A percentile compares a stretch with the other conserved stretches of the same genome.
Evolutionary conservation across 257 asterid genomes (phyloP).

Genomic region (Solanum tarapatanum): DNA sequence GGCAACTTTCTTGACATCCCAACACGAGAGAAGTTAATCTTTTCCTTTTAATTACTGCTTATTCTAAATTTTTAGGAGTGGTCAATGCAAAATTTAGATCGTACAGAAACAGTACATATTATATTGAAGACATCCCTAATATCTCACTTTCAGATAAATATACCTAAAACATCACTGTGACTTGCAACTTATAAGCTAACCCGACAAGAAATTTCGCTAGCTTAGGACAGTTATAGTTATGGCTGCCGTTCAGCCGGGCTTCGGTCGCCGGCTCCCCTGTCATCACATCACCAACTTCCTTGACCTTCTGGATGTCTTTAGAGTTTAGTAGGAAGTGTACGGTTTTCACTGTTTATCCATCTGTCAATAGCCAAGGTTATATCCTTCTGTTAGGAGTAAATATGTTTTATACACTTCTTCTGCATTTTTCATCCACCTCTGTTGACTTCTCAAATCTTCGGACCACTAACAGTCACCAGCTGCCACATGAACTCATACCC

Average conservation of each 20-base stretch:
- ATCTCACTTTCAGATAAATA: not conserved
- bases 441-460: not conserved
- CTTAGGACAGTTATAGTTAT: no score
- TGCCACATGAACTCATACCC: not conserved
- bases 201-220: no score
- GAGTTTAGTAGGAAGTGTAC: not conserved
- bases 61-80: not conserved
- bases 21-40: not conserved
- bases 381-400: not conserved
- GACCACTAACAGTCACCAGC: not conserved
- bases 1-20: not conserved
- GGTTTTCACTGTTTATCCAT: not conserved
- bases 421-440: not conserved
- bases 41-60: not conserved
- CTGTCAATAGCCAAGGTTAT: not conserved
- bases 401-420: not conserved
- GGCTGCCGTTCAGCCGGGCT: no score
- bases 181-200: not conserved
- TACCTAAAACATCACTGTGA: not conserved
- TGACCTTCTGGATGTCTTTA: not conserved
- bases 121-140: not conserved
- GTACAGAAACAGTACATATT: not conserved
- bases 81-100: not conserved
- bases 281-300: no score
- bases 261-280: no score